phyloP scores from a whole-genome alignment of 306 rosid species.

The Luffa aegyptiaca region DNA sequence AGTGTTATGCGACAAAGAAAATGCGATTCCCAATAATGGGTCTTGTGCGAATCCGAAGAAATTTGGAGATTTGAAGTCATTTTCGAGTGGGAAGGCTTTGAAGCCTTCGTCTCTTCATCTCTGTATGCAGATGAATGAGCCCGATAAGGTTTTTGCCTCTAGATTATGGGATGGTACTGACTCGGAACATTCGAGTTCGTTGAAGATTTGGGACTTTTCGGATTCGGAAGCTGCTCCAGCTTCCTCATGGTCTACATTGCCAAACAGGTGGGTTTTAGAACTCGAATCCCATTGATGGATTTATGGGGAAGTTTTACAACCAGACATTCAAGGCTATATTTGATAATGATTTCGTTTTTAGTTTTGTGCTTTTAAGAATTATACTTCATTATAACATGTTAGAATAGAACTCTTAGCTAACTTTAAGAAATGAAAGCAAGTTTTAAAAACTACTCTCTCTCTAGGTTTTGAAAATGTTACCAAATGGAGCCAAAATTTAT shows the following conservation, averaged over 20 bases:
- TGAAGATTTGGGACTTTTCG: constrained; percentile 78
- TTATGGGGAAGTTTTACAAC: background rate
- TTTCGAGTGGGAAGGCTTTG: constrained; percentile 42
- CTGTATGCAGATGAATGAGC: constrained; percentile 69
- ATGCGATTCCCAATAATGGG: constrained; percentile 26
- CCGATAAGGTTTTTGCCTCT: constrained; percentile 31
- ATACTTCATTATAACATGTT: no score
- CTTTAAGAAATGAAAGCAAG: no score
- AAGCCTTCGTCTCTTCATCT: constrained; percentile 64
- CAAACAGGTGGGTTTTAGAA: constrained; percentile 39
- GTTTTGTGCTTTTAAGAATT: background rate
- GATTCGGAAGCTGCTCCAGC: constrained; percentile 95
- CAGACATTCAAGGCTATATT: background rate
- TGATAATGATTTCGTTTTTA: background rate
- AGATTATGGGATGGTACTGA: constrained; percentile 33
- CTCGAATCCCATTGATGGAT: background rate
- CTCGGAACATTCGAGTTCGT: constrained; percentile 37
- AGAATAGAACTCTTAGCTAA: no score
- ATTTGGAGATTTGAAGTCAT: constrained; percentile 34
- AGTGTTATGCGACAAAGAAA: constrained; percentile 34
- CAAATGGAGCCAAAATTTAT: no score
- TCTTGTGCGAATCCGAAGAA: constrained; percentile 19
- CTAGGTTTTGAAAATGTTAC: no score
- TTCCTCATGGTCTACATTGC: constrained; percentile 91
- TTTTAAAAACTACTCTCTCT: no score